A percentile compares a stretch with the other conserved stretches of the same genome.
Evolutionary conservation across 2,329 filamentous ascomycete species (phyloP).

Genomic region (Sarocladium kiliense): DNA sequence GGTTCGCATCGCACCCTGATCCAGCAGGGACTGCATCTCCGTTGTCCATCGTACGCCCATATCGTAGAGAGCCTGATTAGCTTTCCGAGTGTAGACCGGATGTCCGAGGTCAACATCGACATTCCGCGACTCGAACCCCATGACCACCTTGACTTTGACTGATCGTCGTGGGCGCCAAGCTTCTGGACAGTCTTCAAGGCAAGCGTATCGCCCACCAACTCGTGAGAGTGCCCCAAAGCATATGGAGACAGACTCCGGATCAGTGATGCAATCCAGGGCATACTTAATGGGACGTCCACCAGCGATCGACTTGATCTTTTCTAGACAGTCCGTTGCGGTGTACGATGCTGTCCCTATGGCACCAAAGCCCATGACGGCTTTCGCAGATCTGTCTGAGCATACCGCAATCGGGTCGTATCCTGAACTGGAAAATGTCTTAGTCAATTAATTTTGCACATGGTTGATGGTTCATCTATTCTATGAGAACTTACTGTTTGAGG

Average conservation of each 20-base stretch:
- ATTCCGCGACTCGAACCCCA: constrained; percentile 14
- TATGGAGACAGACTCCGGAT: constrained; percentile 17
- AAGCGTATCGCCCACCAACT: constrained; percentile 25
- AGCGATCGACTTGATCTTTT: constrained; percentile 11
- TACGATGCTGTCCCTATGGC: constrained; percentile 16
- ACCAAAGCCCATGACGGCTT: constrained; percentile 16
- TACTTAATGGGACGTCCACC: constrained; percentile 15
- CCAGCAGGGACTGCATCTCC: constrained; percentile 12
- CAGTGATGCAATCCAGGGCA: constrained; percentile 26
- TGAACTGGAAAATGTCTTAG: constrained; percentile 11
- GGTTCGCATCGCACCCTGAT: constrained; percentile 3
- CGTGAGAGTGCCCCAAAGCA: constrained; percentile 23
- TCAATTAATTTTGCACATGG: too few relatives aligned
- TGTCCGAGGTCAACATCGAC: too few relatives aligned
- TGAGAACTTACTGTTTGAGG: constrained; percentile 19
- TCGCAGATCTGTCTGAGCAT: constrained; percentile 15
- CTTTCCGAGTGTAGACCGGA: background rate
- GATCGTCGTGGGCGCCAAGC: constrained; percentile 19
- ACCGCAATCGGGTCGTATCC: constrained; percentile 16
- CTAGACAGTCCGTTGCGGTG: constrained; percentile 15
- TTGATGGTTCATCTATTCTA: too few relatives aligned
- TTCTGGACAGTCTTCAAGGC: constrained; percentile 19
- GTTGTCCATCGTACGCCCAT: constrained; percentile 10
- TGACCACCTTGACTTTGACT: constrained; percentile 17
- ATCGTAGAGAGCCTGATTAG: constrained; percentile 3